Base-by-base conservation (phyloP, 202 grass and related monocot genomes). In the Eragrostis tef region DNA sequence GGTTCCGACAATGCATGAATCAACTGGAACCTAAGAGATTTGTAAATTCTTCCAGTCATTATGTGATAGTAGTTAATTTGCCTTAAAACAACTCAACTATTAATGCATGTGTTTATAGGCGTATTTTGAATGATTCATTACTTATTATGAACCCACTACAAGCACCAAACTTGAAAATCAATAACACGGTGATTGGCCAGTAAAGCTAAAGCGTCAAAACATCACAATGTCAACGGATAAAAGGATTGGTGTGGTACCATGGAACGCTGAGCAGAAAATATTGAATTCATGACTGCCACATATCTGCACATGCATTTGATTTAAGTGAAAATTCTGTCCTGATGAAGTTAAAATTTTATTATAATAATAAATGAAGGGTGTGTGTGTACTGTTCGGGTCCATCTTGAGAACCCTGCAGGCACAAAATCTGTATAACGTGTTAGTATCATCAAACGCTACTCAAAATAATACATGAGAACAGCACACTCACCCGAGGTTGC, bases 211-310 rank as follows among this genome's bases (percentile, higher is more conserved):
- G 9, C 0, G 26, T 17, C 26, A 56, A 81, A 16, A 67, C 29
- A 81, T 34, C 25, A 13, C 46, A 73, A 77, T 64, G 24, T 60
- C 16, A 85, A n/a, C 22, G 71, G 41, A 56, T 66, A 64, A 74
- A 60, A 11, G 1, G 76, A 26, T 34, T 34, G 27, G 73, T 44
- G 73, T 61, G 53, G 58, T 98, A 98, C 92, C 95, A 91, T 88
- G 64, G 92, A 98, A 15, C 90, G 81, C 59, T 98, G 95, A 13
- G 95, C 95, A 51, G 95, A 94, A 90, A 98, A 98, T 87, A 98
- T 98, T 74, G 95, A 91, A 88, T 98, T 98, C 95, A 98, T 98
- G 27, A 98, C 86, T 61, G 95, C 90, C 42, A 98, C 95, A 81
- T 98, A 97, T 94, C 94, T 97, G 94, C 67, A 85, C 9, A 71